Percentiles rank a stretch among this genome's conserved stretches.
Conservation (phyloP, 2,329 filamentous ascomycete genomes). For the Pyrenochaeta sp. region DNA sequence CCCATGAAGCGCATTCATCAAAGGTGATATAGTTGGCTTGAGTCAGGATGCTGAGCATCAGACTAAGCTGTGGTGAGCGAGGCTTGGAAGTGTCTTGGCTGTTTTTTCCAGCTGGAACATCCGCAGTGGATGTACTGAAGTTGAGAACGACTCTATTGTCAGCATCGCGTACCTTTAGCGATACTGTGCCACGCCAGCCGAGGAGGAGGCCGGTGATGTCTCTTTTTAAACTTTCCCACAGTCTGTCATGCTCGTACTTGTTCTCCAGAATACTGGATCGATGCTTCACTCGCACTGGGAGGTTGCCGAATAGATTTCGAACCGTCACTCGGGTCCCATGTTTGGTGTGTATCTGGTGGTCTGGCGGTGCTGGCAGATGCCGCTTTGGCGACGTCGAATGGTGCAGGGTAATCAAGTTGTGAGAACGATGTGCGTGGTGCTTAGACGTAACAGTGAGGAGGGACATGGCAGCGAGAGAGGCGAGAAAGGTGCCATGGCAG, state of each 20-base stretch:
- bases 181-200: constrained; percentile 67
- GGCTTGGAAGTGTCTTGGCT: constrained; percentile 1
- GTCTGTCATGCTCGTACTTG: constrained; percentile 62
- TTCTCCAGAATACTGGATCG: constrained; percentile 64
- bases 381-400: constrained; percentile 71
- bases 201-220: constrained; percentile 71
- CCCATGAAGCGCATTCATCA: constrained; percentile 67
- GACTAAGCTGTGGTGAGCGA: constrained; percentile 27
- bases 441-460: constrained; percentile 79
- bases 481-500: constrained; percentile 75
- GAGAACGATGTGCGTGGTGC: constrained; percentile 65
- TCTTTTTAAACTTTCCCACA: constrained; percentile 70
- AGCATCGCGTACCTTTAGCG: constrained; percentile 66
- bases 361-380: constrained; percentile 65
- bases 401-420: constrained; percentile 73
- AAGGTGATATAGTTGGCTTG: constrained; percentile 71
- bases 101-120: neutral
- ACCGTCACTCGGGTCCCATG: constrained; percentile 81
- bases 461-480: constrained; percentile 77
- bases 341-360: constrained; percentile 61
- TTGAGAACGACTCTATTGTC: constrained; percentile 49
- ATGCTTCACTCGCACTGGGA: constrained; percentile 90
- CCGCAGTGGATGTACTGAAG: constrained; percentile 25
- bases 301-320: constrained; percentile 83
- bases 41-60: constrained; percentile 58